Conservation (phyloP, 352 stramenopile species). For the Pilasporangium apinafurcum region DNA sequence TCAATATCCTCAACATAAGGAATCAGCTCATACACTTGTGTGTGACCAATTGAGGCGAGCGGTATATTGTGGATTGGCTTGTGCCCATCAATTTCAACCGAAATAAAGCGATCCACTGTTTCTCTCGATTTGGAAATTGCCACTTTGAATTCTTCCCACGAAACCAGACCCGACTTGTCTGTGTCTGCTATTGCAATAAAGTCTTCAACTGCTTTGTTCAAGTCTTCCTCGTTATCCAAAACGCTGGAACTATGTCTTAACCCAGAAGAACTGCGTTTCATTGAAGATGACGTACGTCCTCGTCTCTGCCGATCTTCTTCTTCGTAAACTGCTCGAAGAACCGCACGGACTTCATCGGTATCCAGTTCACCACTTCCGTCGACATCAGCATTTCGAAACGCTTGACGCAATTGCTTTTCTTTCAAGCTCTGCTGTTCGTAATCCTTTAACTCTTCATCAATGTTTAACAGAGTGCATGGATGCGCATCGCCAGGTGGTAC, state of each 20-base stretch:
- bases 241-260: constrained; percentile 43
- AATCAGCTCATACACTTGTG: constrained; percentile 74
- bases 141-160: constrained; percentile 84
- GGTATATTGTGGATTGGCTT: constrained; percentile 57
- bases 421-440: constrained; percentile 78
- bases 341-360: constrained; percentile 63
- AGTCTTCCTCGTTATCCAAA: constrained; percentile 46
- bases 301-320: constrained; percentile 52
- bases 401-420: constrained; percentile 79
- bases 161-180: constrained; percentile 70
- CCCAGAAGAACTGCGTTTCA: constrained; percentile 11
- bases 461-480: constrained; percentile 55
- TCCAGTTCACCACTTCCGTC: constrained; percentile 77
- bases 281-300: constrained; percentile 1
- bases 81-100: constrained; percentile 72
- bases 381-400: constrained; percentile 68
- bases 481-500: constrained; percentile 45
- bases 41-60: constrained; percentile 59
- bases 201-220: constrained; percentile 57
- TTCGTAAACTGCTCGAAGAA: constrained; percentile 66
- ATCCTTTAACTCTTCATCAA: constrained; percentile 57
- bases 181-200: constrained; percentile 78
- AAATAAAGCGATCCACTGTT: constrained; percentile 65
- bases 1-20: constrained; percentile 72
- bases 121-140: constrained; percentile 73